Percentiles rank a stretch among this genome's conserved stretches.
These are phyloP conservation scores for Starmera dryadoides DNA, from an alignment of 805 yeast species.

Conservation along the genomic window DNA sequence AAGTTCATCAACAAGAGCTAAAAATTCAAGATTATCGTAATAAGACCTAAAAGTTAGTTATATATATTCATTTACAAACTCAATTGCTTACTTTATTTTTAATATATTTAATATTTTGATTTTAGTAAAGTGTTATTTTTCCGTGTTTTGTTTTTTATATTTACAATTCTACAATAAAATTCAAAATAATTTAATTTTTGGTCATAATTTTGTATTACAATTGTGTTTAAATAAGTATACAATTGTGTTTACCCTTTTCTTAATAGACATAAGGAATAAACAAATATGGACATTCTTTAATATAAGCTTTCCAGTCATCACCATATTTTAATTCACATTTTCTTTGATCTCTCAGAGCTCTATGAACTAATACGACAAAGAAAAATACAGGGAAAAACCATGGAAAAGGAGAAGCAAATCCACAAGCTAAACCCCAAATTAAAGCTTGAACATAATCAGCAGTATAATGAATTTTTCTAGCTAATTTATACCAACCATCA, in stretches of 20 bases:
- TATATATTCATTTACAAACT: background rate
- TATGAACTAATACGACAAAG: slow-evolving; percentile 78
- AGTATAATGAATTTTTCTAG: slow-evolving; percentile 92
- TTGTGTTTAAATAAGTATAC: too few species aligned
- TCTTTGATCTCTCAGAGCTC: slow-evolving; percentile 81
- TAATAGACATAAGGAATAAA: slow-evolving; percentile 84
- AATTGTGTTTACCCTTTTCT: too few species aligned
- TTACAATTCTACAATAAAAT: too few species aligned
- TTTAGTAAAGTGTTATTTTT: background rate
- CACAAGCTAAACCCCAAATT: slow-evolving; percentile 91
- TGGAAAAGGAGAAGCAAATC: slow-evolving; percentile 81
- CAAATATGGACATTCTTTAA: slow-evolving; percentile 82
- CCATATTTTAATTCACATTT: slow-evolving; percentile 89
- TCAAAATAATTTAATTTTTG: too few species aligned
- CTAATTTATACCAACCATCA: slow-evolving; percentile 93
- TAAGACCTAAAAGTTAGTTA: background rate
- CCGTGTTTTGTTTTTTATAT: background rate
- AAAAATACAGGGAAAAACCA: slow-evolving; percentile 95
- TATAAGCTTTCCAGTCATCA: slow-evolving; percentile 85
- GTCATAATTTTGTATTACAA: too few species aligned
- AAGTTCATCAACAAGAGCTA: background rate
- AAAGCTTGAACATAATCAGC: slow-evolving; percentile 86
- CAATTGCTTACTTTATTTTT: background rate
- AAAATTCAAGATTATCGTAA: background rate
- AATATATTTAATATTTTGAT: background rate